Evolutionary conservation across 148 eudicot genomes (phyloP), one percentile per base, ranked within the genome.

Genomic region (Fagopyrum esculentum): DNA sequence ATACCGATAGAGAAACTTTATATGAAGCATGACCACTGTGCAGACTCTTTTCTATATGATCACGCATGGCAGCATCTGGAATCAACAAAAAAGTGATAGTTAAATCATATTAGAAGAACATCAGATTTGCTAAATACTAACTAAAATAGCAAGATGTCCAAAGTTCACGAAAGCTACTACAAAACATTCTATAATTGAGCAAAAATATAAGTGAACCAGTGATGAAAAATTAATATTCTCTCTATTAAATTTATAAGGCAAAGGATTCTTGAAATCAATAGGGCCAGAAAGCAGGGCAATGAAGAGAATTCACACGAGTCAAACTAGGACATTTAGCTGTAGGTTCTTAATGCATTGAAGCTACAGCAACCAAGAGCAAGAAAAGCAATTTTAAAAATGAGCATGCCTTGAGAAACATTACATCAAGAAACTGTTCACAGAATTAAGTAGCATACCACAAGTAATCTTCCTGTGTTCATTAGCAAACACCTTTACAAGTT

Each of bases 401-500:
- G 19, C 17, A 73, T 49, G 61, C 45, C 40, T 44, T 13, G 6
- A 43, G 47, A 57, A n/a, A 71, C 40, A 45, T 1, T 59, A 40
- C 59, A 8, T 48, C 13, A 66, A 22, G 56, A 48, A 45, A 48
- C 13, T 29, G 43, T 29, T 7, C 6, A 35, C 19, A 66, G 69
- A 77, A 78, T 10, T 40, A 68, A 56, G 68, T 59, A 55, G 73
- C 86, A 85, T 87, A 93, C 98, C 98, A 56, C 94, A 89, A 70
- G 80, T 82, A 72, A 93, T 93, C 84, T 91, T 93, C 64, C 82
- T 87, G 76, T 89, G 90, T 79, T 84, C 98, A 79, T 93, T 93
- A 59, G 97, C 97, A 59, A 93, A 93, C 83, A 93, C 94, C 83
- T 68, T 86, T 72, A 91, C 97, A 64, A 91, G 85, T 82, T 88